A percentile compares a stretch with the other conserved stretches of the same genome.
Evolutionary conservation across 1,139 yeast genomes (phyloP).

Genomic region (Yamadazyma atmosphaerica): DNA sequence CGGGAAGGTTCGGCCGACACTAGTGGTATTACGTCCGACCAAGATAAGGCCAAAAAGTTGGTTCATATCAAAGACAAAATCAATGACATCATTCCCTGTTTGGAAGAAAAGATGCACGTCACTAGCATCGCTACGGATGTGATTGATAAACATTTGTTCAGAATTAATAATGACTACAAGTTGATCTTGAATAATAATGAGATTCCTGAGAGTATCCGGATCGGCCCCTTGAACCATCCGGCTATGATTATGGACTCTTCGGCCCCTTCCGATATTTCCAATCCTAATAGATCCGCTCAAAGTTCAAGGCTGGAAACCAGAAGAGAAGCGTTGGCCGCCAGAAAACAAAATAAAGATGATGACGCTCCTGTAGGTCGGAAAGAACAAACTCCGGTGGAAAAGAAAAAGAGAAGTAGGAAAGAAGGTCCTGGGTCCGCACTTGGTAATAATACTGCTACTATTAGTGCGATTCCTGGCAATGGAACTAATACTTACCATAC

Average conservation of each 20-base stretch:
- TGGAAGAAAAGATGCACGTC: constrained; percentile 97
- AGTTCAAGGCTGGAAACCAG: constrained; percentile 78
- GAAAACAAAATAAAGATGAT: constrained; percentile 55
- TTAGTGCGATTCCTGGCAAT: too few relatives aligned
- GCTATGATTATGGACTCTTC: constrained; percentile 69
- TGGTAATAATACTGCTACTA: not conserved
- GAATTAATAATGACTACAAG: constrained; percentile 78
- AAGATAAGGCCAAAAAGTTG: constrained; percentile 19
- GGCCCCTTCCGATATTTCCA: constrained; percentile 33
- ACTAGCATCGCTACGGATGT: constrained; percentile 89
- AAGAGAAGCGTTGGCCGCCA: constrained; percentile 91
- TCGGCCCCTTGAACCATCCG: constrained; percentile 85
- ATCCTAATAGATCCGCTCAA: constrained; percentile 57
- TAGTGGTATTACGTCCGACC: constrained; percentile 5
- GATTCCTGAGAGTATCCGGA: constrained; percentile 61
- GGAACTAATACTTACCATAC: not conserved
- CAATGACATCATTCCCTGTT: constrained; percentile 82
- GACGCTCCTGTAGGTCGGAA: constrained; percentile 17
- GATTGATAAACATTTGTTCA: constrained; percentile 62
- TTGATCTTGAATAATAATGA: constrained; percentile 72
- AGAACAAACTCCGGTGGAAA: constrained; percentile 18
- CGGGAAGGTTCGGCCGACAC: constrained; percentile 2
- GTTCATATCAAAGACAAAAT: constrained; percentile 45
- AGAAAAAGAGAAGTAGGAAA: constrained; percentile 25
- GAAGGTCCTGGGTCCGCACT: too few relatives aligned